A percentile compares a stretch with the other conserved stretches of the same genome.
Conservation (phyloP, 108 stramenopile species). For the Chaetoceros tenuissimus region DNA sequence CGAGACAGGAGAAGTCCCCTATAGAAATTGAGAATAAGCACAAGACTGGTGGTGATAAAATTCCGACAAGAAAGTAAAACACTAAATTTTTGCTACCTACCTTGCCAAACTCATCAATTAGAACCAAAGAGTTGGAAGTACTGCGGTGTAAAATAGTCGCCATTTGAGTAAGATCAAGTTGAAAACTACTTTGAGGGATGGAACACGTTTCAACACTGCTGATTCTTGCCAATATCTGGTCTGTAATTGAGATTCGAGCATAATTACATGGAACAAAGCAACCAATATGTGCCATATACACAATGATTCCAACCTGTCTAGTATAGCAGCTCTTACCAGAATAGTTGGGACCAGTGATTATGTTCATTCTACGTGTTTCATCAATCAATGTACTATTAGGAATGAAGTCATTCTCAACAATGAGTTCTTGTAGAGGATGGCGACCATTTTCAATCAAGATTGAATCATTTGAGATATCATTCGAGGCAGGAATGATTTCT, state of each 20-base stretch:
- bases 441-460: slow-evolving; percentile 87
- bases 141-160: slow-evolving; percentile 51
- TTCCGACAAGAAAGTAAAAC: not conserved
- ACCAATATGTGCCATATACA: slow-evolving; percentile 92
- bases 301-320: slow-evolving; percentile 77
- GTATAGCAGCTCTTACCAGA: slow-evolving; percentile 93
- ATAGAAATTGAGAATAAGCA: not conserved
- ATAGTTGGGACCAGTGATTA: slow-evolving; percentile 93
- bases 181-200: slow-evolving; percentile 90
- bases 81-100: slow-evolving; percentile 15
- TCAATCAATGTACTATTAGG: slow-evolving; percentile 80
- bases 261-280: slow-evolving; percentile 80
- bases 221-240: slow-evolving; percentile 86
- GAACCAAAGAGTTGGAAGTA: slow-evolving; percentile 73
- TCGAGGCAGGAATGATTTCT: slow-evolving; percentile 21
- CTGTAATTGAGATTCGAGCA: slow-evolving; percentile 80
- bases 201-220: slow-evolving; percentile 85
- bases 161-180: slow-evolving; percentile 89
- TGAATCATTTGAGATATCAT: not conserved
- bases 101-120: slow-evolving; percentile 97
- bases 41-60: not conserved
- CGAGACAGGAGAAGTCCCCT: slow-evolving; percentile 82
- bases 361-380: slow-evolving; percentile 44
- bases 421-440: slow-evolving; percentile 92
- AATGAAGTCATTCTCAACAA: slow-evolving; percentile 82